A percentile compares a stretch with the other conserved stretches of the same genome.
Conservation (phyloP, 352 stramenopile genomes). For the Phytopythium montanum region DNA sequence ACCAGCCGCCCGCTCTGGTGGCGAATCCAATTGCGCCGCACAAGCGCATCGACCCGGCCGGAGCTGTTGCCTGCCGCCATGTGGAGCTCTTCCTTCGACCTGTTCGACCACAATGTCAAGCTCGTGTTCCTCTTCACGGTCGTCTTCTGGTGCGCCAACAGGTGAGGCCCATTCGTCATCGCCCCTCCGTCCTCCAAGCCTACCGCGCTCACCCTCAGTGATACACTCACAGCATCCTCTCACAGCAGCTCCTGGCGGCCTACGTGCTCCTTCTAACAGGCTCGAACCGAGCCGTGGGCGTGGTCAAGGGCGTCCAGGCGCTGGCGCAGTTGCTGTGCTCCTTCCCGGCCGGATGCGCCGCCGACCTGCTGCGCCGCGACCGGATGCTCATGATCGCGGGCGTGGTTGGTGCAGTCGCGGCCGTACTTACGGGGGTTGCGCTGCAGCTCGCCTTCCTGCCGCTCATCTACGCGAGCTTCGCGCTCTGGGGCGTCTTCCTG, state of each 20-base stretch:
- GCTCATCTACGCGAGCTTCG: slow-evolving; percentile 63
- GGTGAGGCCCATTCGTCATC: slow-evolving; percentile 17
- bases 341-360: slow-evolving; percentile 49
- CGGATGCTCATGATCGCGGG: slow-evolving; percentile 37
- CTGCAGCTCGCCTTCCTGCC: slow-evolving; percentile 37
- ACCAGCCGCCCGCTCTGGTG: no score
- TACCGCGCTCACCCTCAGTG: not conserved
- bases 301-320: slow-evolving; percentile 45
- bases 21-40: no score
- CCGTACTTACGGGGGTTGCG: slow-evolving; percentile 36
- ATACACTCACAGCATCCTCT: slow-evolving; percentile 36
- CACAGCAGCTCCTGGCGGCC: slow-evolving; percentile 47
- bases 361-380: slow-evolving; percentile 53
- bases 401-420: slow-evolving; percentile 29
- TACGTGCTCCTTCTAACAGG: slow-evolving; percentile 58
- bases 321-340: slow-evolving; percentile 49
- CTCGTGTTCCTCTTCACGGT: slow-evolving; percentile 71
- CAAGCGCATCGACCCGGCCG: no score
- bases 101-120: slow-evolving; percentile 69
- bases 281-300: slow-evolving; percentile 40
- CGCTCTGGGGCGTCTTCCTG: slow-evolving; percentile 75
- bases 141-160: slow-evolving; percentile 54
- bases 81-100: slow-evolving; percentile 8
- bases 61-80: not conserved
- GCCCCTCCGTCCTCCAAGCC: slow-evolving; percentile 4